Evolutionary conservation across 192 early-diverging fungal species (phyloP).

Genomic region (Globomyces pollinis-pini): DNA sequence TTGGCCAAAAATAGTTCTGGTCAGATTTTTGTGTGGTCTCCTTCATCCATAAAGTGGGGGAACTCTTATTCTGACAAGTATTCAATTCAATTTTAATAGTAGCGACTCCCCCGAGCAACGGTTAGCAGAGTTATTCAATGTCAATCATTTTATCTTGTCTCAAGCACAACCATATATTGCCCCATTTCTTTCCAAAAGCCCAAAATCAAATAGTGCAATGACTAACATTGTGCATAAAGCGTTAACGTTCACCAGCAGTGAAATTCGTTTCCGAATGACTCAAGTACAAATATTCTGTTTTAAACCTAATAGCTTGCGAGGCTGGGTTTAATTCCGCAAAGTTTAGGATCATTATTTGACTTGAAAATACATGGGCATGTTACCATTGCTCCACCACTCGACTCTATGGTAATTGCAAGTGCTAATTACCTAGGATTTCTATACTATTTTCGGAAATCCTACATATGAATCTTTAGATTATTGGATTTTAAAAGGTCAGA

Average conservation of each 20-base stretch:
- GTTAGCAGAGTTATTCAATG: conserved; percentile 71
- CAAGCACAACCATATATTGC: conserved; percentile 64
- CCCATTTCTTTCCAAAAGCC: conserved; percentile 44
- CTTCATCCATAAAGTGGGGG: conserved; percentile 26
- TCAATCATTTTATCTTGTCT: conserved; percentile 77
- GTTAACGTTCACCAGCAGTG: conserved; percentile 27
- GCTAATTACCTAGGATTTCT: conserved; percentile 46
- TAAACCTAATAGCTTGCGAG: background rate
- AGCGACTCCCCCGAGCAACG: conserved; percentile 58
- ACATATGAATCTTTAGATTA: conserved; percentile 51
- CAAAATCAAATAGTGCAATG: conserved; percentile 16
- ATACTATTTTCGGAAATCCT: conserved; percentile 61
- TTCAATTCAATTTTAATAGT: conserved; percentile 21
- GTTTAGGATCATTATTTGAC: conserved; percentile 49
- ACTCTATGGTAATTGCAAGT: conserved; percentile 34
- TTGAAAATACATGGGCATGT: conserved; percentile 62
- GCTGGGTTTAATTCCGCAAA: conserved; percentile 50
- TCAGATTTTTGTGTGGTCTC: conserved; percentile 56
- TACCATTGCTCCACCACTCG: conserved; percentile 57
- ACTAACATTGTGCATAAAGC: conserved; percentile 26
- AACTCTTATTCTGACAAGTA: conserved; percentile 11
- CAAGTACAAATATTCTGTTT: background rate
- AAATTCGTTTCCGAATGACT: conserved; percentile 10
- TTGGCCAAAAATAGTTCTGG: conserved; percentile 66
- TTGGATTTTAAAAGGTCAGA: conserved; percentile 74